These are phyloP conservation scores for Hemileia vastatrix DNA, from an alignment of 1,284 basidiomycete species.

Conservation along the genomic window DNA sequence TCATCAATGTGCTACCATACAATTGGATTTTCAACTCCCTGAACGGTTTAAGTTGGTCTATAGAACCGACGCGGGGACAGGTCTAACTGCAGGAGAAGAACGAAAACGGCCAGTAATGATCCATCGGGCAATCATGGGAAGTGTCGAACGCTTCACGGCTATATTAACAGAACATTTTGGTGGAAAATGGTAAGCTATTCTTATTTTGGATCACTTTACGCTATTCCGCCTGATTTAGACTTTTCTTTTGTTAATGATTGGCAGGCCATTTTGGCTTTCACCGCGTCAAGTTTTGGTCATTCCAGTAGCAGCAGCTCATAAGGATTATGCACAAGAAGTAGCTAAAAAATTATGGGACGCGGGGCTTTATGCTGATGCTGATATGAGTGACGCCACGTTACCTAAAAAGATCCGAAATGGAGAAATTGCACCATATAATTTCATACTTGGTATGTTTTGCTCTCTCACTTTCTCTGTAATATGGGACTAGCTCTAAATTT, in stretches of 20 bases:
- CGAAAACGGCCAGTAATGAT: slow-evolving; percentile 88
- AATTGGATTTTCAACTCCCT: slow-evolving; percentile 99
- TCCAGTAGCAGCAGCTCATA: slow-evolving; percentile 79
- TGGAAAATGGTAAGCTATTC: slow-evolving; percentile 71
- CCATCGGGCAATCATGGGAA: slow-evolving; percentile 91
- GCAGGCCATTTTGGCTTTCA: slow-evolving; percentile 91
- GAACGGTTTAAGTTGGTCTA: slow-evolving; percentile 93
- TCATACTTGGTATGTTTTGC: slow-evolving; percentile 69
- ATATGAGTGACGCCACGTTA: slow-evolving; percentile 83
- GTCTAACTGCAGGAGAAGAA: slow-evolving; percentile 46
- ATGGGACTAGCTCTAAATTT: too few species aligned
- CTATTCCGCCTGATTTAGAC: neutral
- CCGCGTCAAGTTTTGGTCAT: slow-evolving; percentile 91
- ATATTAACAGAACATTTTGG: slow-evolving; percentile 96
- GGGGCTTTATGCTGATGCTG: slow-evolving; percentile 82
- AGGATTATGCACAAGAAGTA: slow-evolving; percentile 79
- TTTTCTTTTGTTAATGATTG: neutral
- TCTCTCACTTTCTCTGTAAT: neutral
- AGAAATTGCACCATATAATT: slow-evolving; percentile 87
- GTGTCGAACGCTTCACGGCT: slow-evolving; percentile 89
- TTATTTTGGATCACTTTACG: neutral
- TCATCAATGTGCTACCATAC: slow-evolving; percentile 97
- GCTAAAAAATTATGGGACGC: slow-evolving; percentile 57
- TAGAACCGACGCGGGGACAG: slow-evolving; percentile 53
- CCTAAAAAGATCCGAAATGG: slow-evolving; percentile 94